These are phyloP conservation scores for Dunaliella salina DNA, from an alignment of 163 green algal genomes.

Conservation along the genomic window DNA sequence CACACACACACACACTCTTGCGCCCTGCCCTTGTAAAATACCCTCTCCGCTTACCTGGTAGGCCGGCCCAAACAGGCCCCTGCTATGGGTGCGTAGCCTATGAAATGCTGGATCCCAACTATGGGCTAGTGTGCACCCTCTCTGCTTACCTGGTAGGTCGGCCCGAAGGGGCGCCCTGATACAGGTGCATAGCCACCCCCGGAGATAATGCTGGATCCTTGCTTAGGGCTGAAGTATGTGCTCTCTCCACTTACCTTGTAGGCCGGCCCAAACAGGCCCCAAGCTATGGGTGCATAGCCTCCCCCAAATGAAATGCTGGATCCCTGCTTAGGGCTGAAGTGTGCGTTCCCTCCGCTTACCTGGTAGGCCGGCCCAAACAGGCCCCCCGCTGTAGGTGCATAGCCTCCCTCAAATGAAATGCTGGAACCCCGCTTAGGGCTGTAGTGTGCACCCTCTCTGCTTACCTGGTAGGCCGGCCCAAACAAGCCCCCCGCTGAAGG, in stretches of 20 bases:
- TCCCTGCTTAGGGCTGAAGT: conserved; percentile 1
- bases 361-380: background rate
- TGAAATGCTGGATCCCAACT: background rate
- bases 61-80: conserved; percentile 1
- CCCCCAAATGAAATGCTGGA: background rate
- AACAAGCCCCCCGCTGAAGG: conserved; percentile 1
- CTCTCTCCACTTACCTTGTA: conserved; percentile 2
- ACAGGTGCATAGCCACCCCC: background rate
- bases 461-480: background rate
- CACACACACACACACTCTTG: background rate
- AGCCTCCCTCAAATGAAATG: background rate
- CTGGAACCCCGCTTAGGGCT: conserved; percentile 1
- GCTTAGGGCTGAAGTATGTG: background rate
- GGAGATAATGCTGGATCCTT: background rate
- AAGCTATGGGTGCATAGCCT: background rate
- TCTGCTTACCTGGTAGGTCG: background rate
- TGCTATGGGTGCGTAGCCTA: background rate
- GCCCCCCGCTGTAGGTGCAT: background rate
- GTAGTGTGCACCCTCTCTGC: background rate
- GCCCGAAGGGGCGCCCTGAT: background rate
- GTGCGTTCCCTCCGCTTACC: background rate
- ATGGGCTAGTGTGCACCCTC: background rate
- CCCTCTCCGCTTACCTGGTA: background rate
- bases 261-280: background rate
- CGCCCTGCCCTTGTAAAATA: background rate